Evolutionary conservation across 2,329 filamentous ascomycete genomes (phyloP).

Genomic region (Plenodomus lindquistii): DNA sequence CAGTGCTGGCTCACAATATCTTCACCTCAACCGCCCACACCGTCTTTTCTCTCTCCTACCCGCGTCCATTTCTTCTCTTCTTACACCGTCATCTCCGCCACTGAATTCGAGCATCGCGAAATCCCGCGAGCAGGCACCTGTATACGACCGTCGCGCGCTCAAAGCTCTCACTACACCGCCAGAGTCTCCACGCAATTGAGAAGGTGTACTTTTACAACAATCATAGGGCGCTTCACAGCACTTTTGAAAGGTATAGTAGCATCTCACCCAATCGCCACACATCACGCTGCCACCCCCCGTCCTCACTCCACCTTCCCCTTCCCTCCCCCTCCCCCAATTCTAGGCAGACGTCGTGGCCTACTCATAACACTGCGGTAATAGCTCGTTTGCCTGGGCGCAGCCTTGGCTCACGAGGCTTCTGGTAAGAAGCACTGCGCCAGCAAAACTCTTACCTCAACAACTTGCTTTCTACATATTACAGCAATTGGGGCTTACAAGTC

Average conservation of each 20-base stretch:
- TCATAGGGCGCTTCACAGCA: slow-evolving; percentile 6
- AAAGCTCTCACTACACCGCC: slow-evolving; percentile 3
- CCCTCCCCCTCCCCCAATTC: background rate
- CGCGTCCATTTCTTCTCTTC: background rate
- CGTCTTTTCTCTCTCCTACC: background rate
- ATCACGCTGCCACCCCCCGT: background rate
- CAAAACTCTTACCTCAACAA: background rate
- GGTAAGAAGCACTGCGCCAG: background rate
- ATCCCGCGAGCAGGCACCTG: background rate
- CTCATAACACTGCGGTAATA: background rate
- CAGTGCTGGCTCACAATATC: background rate
- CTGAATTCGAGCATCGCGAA: too few species aligned
- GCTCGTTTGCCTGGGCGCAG: background rate
- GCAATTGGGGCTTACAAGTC: background rate
- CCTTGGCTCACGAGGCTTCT: background rate
- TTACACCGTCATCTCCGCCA: background rate
- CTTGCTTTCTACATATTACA: background rate
- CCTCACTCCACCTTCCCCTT: too few species aligned
- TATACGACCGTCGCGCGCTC: slow-evolving; percentile 1
- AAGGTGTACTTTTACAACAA: slow-evolving; percentile 5
- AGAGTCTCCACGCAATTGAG: slow-evolving; percentile 4
- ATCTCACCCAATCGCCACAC: background rate
- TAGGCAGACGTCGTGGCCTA: background rate
- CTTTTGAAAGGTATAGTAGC: slow-evolving; percentile 8
- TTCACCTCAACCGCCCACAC: background rate